Evolutionary conservation across 176 grass and related monocot genomes (phyloP), one percentile per base, ranked within the genome.

Genomic region (Aegilops longissima): DNA sequence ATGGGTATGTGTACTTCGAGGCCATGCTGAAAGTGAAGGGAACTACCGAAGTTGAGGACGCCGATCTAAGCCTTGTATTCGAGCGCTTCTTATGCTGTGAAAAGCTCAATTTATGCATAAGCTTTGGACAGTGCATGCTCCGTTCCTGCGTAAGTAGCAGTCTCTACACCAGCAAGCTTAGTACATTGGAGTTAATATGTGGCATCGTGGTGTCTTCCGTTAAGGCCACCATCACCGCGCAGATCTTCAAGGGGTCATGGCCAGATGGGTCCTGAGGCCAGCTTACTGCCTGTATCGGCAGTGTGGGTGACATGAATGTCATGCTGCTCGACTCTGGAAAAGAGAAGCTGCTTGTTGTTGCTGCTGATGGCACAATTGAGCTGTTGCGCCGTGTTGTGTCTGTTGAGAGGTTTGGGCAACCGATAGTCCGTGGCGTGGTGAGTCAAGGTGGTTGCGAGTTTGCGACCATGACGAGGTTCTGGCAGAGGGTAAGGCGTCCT

Each of bases 1-100:
- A 4, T 10, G 9, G 38, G 34, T 39, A 40, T 42, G 36, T 66
- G 23, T 80, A 66, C 17, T 29, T 81, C 18, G 79, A 81, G 39
- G 62, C 23, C 21, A 27, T n/a, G n/a, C n/a, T 81, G 63, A 81
- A 81, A 51, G 79, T 67, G 62, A 81, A 68, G 79, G 63, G 63
- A 5, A 29, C 6, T 65, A 9, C 9, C 0, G 23, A 80, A 65
- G 44, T n/a, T 31, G 62, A 80, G 16, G 79, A 81, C 9, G 18
- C 27, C 10, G 39, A 66, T 81, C 27, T 81, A 20, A 81, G 79
- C 62, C 42, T 66, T 66, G 5, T 67, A 20, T 27, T 20, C 3
- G 7, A 12, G 2, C 16, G 16, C 4, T 34, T 33, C 17, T 0
- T 5, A 18, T 58, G 51, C 30, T 58, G 25, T 52, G 25, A 20